Evolutionary conservation across 805 yeast genomes (phyloP).

Genomic region (Monosporozyma siamensis): DNA sequence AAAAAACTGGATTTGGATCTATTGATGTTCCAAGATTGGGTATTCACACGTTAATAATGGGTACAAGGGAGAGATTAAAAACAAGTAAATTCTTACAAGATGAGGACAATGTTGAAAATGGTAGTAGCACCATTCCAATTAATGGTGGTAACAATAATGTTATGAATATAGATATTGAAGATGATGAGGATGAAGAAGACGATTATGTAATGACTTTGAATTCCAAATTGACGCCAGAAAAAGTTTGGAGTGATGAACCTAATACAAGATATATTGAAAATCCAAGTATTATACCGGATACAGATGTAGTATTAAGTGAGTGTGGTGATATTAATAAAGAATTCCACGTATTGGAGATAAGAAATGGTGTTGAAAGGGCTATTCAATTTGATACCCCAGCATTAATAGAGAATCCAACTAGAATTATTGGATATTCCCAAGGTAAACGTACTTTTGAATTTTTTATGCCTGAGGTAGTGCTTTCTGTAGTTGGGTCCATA

Average conservation of each 20-base stretch:
- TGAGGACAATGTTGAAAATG: conserved; percentile 9
- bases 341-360: conserved; percentile 24
- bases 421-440: conserved; percentile 30
- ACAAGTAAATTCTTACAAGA: conserved; percentile 21
- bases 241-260: conserved; percentile 26
- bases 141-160: conserved; percentile 10
- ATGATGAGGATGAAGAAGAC: conserved; percentile 12
- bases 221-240: conserved; percentile 19
- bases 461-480: conserved; percentile 33
- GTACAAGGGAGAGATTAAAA: conserved; percentile 35
- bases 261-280: conserved; percentile 21
- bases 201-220: conserved; percentile 27
- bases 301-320: conserved; percentile 27
- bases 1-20: conserved; percentile 36
- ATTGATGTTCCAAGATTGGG: conserved; percentile 54
- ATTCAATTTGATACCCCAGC: conserved; percentile 30
- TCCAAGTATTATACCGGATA: conserved; percentile 22
- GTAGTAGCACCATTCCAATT: conserved; percentile 11
- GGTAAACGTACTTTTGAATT: conserved; percentile 34
- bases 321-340: conserved; percentile 24
- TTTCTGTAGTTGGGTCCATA: conserved; percentile 37
- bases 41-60: conserved; percentile 53
- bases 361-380: conserved; percentile 30
- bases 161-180: conserved; percentile 10
- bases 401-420: conserved; percentile 32